phyloP scores from a whole-genome alignment of 305 asterid genomes.

The Fraxinus xanthoxyloides region DNA sequence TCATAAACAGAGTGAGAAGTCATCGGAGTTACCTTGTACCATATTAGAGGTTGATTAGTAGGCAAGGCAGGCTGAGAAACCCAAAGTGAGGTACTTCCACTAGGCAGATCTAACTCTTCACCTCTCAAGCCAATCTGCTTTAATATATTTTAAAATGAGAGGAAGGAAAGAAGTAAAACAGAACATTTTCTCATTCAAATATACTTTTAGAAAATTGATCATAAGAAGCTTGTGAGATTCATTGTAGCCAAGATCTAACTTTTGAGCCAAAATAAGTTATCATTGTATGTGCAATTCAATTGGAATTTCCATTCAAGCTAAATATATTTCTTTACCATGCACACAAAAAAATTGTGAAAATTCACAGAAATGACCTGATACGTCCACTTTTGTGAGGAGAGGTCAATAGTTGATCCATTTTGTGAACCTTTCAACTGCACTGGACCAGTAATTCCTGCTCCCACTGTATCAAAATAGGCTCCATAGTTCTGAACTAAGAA shows the following conservation, averaged over 20 bases:
- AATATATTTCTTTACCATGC: neutral
- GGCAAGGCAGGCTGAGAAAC: conserved; percentile 60
- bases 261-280: neutral
- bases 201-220: neutral
- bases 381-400: conserved; percentile 79
- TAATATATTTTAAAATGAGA: conserved; percentile 14
- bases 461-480: conserved; percentile 62
- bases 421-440: conserved; percentile 61
- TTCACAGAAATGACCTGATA: conserved; percentile 63
- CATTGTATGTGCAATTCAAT: neutral
- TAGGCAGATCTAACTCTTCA: conserved; percentile 58
- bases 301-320: neutral
- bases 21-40: conserved; percentile 76
- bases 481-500: conserved; percentile 75
- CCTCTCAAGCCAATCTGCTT: conserved; percentile 86
- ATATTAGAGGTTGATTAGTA: conserved; percentile 71
- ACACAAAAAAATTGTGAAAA: neutral
- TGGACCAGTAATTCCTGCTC: conserved; percentile 95
- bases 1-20: neutral
- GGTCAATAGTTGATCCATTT: conserved; percentile 67
- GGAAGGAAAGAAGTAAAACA: neutral
- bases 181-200: neutral
- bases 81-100: conserved; percentile 74
- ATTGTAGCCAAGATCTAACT: neutral
- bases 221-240: neutral